Base-by-base conservation (phyloP, 2,329 filamentous ascomycete genomes). In the Lasiodiplodia hormozganensis region DNA sequence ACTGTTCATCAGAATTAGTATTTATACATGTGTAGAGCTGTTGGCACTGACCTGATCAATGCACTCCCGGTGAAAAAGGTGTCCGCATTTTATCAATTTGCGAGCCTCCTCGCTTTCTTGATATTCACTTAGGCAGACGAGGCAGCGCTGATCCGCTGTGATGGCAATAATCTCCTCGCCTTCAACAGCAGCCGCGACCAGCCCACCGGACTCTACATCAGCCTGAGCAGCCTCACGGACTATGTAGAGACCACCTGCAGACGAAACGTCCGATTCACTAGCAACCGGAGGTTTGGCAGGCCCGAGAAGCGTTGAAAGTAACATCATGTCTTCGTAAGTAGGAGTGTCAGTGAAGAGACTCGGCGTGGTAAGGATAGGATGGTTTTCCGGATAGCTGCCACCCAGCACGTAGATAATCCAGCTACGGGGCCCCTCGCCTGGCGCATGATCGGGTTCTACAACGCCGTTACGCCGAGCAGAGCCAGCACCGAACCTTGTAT, bases 351-450 rank as follows among this genome's bases (percentile, higher is more conserved):
- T 91, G 75, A 91, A 91, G 12, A 92, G 81, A 72, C 88, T 90
- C 14, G 89, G 89, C 23, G 89, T 90, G 8, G 89, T 89, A 70
- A 91, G 85, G 25, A 90, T 89, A 25, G 89, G 89, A 75, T 91
- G 89, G 71, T 90, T 90, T 72, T 91, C 89, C 1, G 89, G 89
- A 65, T 91, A 87, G 71, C 89, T 90, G 52, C 89, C 89, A 54
- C 89, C 89, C 64, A 92, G 85, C 10, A 92, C 89, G 74, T 92
- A 92, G 65, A 92, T 91, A 73, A 92, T 85, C 89, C 89, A 92
- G 77, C 88, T 91, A 71, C 89, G 82, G 67, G 87, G 88, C 56
- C 84, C 82, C 62, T 83, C 81, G 68, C 88, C 84, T 25, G 88
- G 87, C 70, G 87, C 86, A 70, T 83, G 79, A 71, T 84, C 83